These are phyloP conservation scores for Aegilops speltoides DNA, from an alignment of 176 grass and related monocot genomes.

Conservation along the genomic window DNA sequence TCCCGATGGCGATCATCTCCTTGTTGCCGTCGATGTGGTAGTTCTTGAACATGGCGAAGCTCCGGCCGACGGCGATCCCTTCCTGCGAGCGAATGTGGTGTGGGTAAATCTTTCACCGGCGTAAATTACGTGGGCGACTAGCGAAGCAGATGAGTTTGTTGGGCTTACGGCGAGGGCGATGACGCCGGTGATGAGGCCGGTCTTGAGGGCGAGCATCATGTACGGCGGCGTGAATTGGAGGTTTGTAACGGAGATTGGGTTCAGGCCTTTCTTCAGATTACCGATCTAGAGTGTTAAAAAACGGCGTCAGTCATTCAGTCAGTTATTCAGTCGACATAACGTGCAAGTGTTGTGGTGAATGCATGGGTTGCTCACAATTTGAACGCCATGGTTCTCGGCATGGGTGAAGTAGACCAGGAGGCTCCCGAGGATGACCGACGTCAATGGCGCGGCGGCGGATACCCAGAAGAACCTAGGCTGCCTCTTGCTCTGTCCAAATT, in stretches of 20 bases:
- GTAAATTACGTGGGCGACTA: not conserved
- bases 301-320: not conserved
- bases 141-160: not conserved
- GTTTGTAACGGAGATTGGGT: slow-evolving; percentile 64
- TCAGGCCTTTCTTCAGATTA: slow-evolving; percentile 90
- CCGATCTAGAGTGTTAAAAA: slow-evolving; percentile 56
- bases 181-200: slow-evolving; percentile 85
- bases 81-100: slow-evolving; percentile 43
- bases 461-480: slow-evolving; percentile 76
- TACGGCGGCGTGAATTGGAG: slow-evolving; percentile 65
- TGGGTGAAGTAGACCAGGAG: slow-evolving; percentile 79
- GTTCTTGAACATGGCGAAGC: slow-evolving; percentile 97
- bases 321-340: not conserved
- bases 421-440: slow-evolving; percentile 71
- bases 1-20: slow-evolving; percentile 93
- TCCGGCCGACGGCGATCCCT: slow-evolving; percentile 93
- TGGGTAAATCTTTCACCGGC: not conserved
- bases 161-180: slow-evolving; percentile 80
- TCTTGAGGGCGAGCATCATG: slow-evolving; percentile 76
- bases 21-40: slow-evolving; percentile 99
- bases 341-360: not conserved
- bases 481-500: slow-evolving; percentile 68
- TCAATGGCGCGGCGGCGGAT: slow-evolving; percentile 84
- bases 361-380: slow-evolving; percentile 61
- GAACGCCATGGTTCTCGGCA: slow-evolving; percentile 91